Evolutionary conservation across 164 flowering plant species (phyloP).

Genomic region (Kingdonia uniflora): DNA sequence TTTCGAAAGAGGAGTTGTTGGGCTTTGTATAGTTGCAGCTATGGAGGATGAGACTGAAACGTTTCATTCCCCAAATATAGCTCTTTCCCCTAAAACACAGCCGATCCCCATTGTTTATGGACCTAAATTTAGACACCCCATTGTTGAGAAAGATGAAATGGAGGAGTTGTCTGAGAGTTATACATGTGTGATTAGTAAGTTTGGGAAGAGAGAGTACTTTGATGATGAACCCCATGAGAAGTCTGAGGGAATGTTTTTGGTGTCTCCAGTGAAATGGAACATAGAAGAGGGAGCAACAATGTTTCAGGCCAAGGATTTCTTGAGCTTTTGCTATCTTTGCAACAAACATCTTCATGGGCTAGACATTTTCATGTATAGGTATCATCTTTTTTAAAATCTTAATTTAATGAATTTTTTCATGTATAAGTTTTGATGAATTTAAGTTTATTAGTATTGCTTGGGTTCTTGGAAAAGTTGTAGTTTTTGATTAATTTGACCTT

Average conservation of each 20-base stretch:
- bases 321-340: slow-evolving; percentile 43
- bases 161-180: slow-evolving; percentile 61
- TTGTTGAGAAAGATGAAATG: slow-evolving; percentile 17
- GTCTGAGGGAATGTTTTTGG: slow-evolving; percentile 14
- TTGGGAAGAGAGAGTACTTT: slow-evolving; percentile 41
- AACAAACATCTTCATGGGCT: slow-evolving; percentile 45
- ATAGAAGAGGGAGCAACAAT: slow-evolving; percentile 2
- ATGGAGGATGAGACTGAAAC: no score
- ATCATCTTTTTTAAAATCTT: background rate
- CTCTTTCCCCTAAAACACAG: no score
- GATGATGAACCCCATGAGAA: slow-evolving; percentile 11
- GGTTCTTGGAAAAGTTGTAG: background rate
- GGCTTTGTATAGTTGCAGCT: no score
- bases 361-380: slow-evolving; percentile 68
- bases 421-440: background rate
- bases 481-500: no score
- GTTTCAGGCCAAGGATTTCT: no score
- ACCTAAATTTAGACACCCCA: no score
- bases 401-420: no score
- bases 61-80: no score
- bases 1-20: no score
- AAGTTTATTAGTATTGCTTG: background rate
- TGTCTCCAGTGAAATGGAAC: slow-evolving; percentile 10
- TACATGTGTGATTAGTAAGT: slow-evolving; percentile 47
- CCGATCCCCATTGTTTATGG: no score